Evolutionary conservation across 768 basidiomycete genomes (phyloP).

Genomic region (Amylocystis lapponica): DNA sequence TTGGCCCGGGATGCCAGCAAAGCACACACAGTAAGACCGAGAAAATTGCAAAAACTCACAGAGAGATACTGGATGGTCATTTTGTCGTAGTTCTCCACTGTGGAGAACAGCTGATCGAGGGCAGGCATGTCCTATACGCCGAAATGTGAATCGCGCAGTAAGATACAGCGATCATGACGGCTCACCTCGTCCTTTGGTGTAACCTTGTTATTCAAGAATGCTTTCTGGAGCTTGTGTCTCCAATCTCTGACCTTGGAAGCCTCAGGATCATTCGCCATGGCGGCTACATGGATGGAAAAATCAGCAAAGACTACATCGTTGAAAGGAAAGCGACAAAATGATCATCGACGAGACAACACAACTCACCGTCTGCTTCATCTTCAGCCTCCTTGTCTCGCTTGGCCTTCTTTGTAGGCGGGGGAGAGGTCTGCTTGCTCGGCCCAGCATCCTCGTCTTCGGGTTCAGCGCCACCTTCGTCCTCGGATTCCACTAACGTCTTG

Average conservation of each 20-base stretch:
- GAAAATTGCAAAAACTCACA: slow-evolving; percentile 30
- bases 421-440: slow-evolving; percentile 47
- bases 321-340: slow-evolving; percentile 6
- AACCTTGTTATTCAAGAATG: slow-evolving; percentile 63
- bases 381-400: slow-evolving; percentile 57
- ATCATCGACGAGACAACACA: slow-evolving; percentile 1
- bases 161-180: slow-evolving; percentile 10
- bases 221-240: slow-evolving; percentile 90
- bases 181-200: slow-evolving; percentile 61
- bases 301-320: neutral
- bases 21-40: slow-evolving; percentile 21
- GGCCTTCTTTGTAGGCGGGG: slow-evolving; percentile 61
- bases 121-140: slow-evolving; percentile 65
- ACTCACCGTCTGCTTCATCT: slow-evolving; percentile 54
- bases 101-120: slow-evolving; percentile 66
- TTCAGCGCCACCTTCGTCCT: slow-evolving; percentile 39
- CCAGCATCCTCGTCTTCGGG: slow-evolving; percentile 37
- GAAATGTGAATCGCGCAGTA: slow-evolving; percentile 6
- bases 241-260: slow-evolving; percentile 80
- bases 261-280: slow-evolving; percentile 50
- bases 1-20: slow-evolving; percentile 20
- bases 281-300: slow-evolving; percentile 23
- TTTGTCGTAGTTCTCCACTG: slow-evolving; percentile 68
- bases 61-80: slow-evolving; percentile 75
- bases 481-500: slow-evolving; percentile 60